phyloP scores from a whole-genome alignment of 352 stramenopile genomes.

The Phytophthora idaei region DNA sequence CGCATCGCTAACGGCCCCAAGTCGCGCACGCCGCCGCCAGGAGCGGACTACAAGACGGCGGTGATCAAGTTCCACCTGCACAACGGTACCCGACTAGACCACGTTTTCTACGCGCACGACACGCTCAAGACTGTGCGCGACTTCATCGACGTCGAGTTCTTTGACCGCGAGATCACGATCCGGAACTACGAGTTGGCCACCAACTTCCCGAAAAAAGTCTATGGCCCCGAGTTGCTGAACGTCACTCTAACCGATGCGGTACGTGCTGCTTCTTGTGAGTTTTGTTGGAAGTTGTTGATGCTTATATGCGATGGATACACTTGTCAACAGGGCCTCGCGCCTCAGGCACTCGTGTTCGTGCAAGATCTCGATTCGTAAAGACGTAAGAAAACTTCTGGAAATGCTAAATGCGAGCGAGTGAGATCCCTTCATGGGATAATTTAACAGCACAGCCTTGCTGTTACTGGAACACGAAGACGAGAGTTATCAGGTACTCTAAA shows the following conservation, averaged over 20 bases:
- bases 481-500: not conserved
- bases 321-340: constrained; percentile 61
- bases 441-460: not conserved
- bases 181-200: constrained; percentile 84
- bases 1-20: constrained; percentile 50
- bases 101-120: constrained; percentile 83
- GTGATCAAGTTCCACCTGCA: constrained; percentile 84
- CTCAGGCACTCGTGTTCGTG: constrained; percentile 80
- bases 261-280: constrained; percentile 18
- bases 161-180: constrained; percentile 77
- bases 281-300: constrained; percentile 3
- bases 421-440: not conserved
- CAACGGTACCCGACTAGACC: constrained; percentile 77
- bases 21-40: constrained; percentile 51
- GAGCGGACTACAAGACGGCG: constrained; percentile 69
- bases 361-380: constrained; percentile 83
- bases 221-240: constrained; percentile 61
- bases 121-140: constrained; percentile 78
- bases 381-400: constrained; percentile 1
- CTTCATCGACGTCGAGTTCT: constrained; percentile 85
- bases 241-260: constrained; percentile 77
- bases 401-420: constrained; percentile 12
- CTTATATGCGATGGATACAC: constrained; percentile 5
- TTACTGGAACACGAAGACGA: not conserved
- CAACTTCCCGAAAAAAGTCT: constrained; percentile 85